phyloP scores from a whole-genome alignment of 2,329 filamentous ascomycete species.

The Microdochium trichocladiopsis region DNA sequence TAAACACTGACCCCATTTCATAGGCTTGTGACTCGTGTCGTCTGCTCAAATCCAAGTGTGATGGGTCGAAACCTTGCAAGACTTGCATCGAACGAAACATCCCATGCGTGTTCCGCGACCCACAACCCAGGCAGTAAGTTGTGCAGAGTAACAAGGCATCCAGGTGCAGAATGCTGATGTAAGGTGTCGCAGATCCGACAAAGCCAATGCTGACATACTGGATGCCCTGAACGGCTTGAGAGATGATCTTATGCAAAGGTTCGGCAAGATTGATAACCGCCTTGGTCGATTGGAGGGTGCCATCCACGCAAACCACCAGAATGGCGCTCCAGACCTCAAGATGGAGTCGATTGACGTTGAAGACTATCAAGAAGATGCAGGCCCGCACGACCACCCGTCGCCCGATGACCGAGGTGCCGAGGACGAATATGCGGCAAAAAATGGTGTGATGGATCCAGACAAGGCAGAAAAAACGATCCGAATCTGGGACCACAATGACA shows the following conservation, averaged over 20 bases:
- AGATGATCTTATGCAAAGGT: slow-evolving; percentile 27
- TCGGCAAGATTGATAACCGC: slow-evolving; percentile 27
- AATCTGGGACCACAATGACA: slow-evolving; percentile 34
- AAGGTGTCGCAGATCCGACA: slow-evolving; percentile 53
- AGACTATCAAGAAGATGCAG: slow-evolving; percentile 15
- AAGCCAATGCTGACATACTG: slow-evolving; percentile 52
- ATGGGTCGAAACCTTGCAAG: slow-evolving; percentile 77
- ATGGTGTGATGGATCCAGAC: slow-evolving; percentile 12
- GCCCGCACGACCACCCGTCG: background rate
- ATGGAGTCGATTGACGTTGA: slow-evolving; percentile 21
- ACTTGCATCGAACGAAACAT: slow-evolving; percentile 83
- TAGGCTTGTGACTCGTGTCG: slow-evolving; percentile 90
- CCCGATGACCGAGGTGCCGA: background rate
- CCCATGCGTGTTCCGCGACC: slow-evolving; percentile 82
- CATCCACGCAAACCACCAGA: slow-evolving; percentile 15
- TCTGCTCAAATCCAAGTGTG: slow-evolving; percentile 83
- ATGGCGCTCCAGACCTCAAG: slow-evolving; percentile 9
- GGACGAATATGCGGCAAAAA: background rate
- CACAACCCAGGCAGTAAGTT: slow-evolving; percentile 86
- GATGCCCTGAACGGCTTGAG: slow-evolving; percentile 37
- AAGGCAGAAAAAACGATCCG: slow-evolving; percentile 24
- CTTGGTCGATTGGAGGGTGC: slow-evolving; percentile 30
- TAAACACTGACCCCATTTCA: background rate
- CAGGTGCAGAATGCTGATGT: too few relatives aligned
- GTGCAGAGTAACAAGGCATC: too few relatives aligned